phyloP scores from a whole-genome alignment of 2,329 filamentous ascomycete genomes.

The Nothopassalora personata region DNA sequence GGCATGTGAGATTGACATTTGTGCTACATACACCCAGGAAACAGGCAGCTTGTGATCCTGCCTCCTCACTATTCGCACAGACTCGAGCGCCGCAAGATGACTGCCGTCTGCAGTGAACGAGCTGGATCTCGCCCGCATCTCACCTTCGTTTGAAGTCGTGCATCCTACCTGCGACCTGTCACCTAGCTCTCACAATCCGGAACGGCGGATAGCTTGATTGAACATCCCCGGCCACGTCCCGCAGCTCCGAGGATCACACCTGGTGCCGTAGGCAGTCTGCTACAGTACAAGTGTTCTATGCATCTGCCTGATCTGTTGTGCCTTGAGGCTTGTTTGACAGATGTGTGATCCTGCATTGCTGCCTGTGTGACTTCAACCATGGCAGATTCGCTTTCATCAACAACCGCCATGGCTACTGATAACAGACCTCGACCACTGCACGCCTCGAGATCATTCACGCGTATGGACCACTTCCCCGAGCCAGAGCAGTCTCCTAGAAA shows the following conservation, averaged over 20 bases:
- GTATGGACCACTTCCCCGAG: constrained; percentile 37
- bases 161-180: background rate
- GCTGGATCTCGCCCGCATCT: background rate
- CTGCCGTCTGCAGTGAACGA: background rate
- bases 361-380: constrained; percentile 4
- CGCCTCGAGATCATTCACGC: constrained; percentile 46
- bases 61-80: background rate
- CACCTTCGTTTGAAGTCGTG: background rate
- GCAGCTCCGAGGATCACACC: background rate
- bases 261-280: background rate
- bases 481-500: constrained; percentile 34
- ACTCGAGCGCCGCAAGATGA: too few relatives aligned
- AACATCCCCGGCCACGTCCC: background rate
- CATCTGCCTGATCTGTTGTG: background rate
- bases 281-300: background rate
- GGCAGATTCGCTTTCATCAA: constrained; percentile 7
- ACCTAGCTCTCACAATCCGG: background rate
- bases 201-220: background rate
- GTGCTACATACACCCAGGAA: background rate
- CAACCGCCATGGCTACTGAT: constrained; percentile 12
- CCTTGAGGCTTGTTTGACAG: background rate
- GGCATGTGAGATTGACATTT: background rate
- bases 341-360: background rate
- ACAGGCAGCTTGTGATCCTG: background rate
- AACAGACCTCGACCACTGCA: constrained; percentile 34